A percentile compares a stretch with the other conserved stretches of the same genome.
Evolutionary conservation across 306 rosid genomes (phyloP).

Genomic region (Alnus rubra): DNA sequence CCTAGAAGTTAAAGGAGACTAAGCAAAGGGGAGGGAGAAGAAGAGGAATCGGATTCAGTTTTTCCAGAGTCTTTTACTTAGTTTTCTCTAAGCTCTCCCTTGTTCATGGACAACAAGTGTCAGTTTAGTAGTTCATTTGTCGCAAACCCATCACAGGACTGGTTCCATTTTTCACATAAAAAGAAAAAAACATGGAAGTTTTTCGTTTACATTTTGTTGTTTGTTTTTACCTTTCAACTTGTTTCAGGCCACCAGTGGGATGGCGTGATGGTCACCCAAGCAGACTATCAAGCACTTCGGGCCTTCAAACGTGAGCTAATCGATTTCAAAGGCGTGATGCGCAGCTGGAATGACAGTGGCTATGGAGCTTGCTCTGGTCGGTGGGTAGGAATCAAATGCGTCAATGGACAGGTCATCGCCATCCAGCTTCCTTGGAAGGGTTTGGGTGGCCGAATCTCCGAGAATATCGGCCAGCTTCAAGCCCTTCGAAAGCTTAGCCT

Average conservation of each 20-base stretch:
- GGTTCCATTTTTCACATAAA: slow-evolving; percentile 6
- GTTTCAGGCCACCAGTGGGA: slow-evolving; percentile 57
- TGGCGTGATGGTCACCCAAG: slow-evolving; percentile 56
- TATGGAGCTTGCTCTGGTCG: slow-evolving; percentile 81
- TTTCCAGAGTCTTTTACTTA: neutral
- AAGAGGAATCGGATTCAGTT: neutral
- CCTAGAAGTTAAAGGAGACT: neutral
- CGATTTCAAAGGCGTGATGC: slow-evolving; percentile 61
- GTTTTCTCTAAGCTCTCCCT: neutral
- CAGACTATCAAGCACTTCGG: slow-evolving; percentile 62
- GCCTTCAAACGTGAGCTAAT: slow-evolving; percentile 66
- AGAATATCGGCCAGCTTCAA: slow-evolving; percentile 76
- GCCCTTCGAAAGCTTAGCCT: slow-evolving; percentile 75
- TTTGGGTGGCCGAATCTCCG: slow-evolving; percentile 73
- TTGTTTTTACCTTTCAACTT: slow-evolving; percentile 29
- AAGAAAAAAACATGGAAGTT: slow-evolving; percentile 17
- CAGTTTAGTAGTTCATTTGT: slow-evolving; percentile 22
- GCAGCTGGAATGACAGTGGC: slow-evolving; percentile 85
- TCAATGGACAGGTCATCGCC: slow-evolving; percentile 80
- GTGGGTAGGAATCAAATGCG: slow-evolving; percentile 93
- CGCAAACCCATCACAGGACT: slow-evolving; percentile 9
- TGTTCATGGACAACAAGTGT: slow-evolving; percentile 55
- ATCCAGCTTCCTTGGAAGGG: slow-evolving; percentile 96
- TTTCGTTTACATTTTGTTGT: slow-evolving; percentile 26
- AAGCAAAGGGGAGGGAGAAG: neutral